Conservation (phyloP, 306 rosid species). For the Herpetospermum pedunculosum region DNA sequence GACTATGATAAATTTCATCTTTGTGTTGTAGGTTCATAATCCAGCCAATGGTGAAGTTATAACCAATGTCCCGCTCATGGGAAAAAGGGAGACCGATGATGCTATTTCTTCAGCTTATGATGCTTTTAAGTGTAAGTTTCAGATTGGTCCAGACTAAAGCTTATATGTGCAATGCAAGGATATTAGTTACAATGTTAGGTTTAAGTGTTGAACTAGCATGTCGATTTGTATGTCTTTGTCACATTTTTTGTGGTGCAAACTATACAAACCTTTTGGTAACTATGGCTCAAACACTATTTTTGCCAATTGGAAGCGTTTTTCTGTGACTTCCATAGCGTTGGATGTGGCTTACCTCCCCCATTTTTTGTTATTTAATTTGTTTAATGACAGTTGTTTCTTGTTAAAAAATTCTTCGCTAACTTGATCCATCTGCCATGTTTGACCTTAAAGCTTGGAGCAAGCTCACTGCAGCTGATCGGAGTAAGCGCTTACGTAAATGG, state of each 20-base stretch:
- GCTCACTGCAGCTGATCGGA: conserved; percentile 72
- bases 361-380: background rate
- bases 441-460: conserved; percentile 82
- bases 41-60: conserved; percentile 90
- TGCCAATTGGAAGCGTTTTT: background rate
- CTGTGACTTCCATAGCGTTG: background rate
- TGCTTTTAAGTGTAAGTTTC: conserved; percentile 51
- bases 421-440: background rate
- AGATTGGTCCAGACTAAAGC: background rate
- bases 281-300: background rate
- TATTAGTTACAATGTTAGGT: background rate
- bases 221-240: background rate
- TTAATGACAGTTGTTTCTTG: background rate
- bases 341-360: background rate
- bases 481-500: conserved; percentile 79
- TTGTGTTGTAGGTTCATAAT: conserved; percentile 54
- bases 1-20: background rate
- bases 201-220: background rate
- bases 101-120: conserved; percentile 81
- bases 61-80: conserved; percentile 79
- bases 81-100: conserved; percentile 74
- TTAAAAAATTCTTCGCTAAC: background rate
- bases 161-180: background rate
- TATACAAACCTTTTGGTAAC: background rate
- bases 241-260: background rate